Conservation (phyloP, 148 eudicot species). For the Polygonum maritimum region DNA sequence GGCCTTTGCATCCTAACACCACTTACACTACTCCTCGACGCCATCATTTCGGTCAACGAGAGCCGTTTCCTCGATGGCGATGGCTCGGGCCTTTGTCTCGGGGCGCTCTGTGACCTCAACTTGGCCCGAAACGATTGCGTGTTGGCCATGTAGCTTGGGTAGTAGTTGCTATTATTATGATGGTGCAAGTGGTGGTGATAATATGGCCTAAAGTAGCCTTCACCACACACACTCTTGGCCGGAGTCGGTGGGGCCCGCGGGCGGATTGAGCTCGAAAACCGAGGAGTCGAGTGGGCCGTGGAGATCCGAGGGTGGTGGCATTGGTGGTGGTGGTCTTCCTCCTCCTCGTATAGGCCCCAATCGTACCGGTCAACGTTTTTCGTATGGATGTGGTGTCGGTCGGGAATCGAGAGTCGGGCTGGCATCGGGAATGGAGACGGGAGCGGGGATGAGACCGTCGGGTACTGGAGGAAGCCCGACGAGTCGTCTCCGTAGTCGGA, state of each 20-base stretch:
- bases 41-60: slow-evolving; percentile 67
- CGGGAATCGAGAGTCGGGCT: slow-evolving; percentile 38
- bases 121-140: slow-evolving; percentile 80
- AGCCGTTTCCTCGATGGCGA: slow-evolving; percentile 39
- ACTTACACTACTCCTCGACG: slow-evolving; percentile 66
- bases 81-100: slow-evolving; percentile 66
- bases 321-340: slow-evolving; percentile 24
- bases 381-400: slow-evolving; percentile 15
- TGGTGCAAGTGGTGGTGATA: slow-evolving; percentile 7
- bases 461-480: slow-evolving; percentile 27
- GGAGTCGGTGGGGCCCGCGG: slow-evolving; percentile 45
- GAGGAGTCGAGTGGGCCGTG: slow-evolving; percentile 78
- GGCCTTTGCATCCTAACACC: slow-evolving; percentile 72
- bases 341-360: slow-evolving; percentile 6
- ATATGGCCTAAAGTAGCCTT: slow-evolving; percentile 33
- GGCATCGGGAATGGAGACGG: slow-evolving; percentile 45
- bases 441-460: slow-evolving; percentile 40
- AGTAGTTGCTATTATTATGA: slow-evolving; percentile 10
- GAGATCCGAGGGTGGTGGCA: slow-evolving; percentile 35
- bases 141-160: slow-evolving; percentile 68
- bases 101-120: slow-evolving; percentile 79
- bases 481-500: slow-evolving; percentile 46
- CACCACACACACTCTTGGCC: slow-evolving; percentile 77
- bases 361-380: neutral
- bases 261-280: slow-evolving; percentile 26